Percentiles rank a stretch among this genome's conserved stretches.
These are phyloP conservation scores for Didymella pomorum DNA, from an alignment of 2,329 filamentous ascomycete species.

Conservation along the genomic window DNA sequence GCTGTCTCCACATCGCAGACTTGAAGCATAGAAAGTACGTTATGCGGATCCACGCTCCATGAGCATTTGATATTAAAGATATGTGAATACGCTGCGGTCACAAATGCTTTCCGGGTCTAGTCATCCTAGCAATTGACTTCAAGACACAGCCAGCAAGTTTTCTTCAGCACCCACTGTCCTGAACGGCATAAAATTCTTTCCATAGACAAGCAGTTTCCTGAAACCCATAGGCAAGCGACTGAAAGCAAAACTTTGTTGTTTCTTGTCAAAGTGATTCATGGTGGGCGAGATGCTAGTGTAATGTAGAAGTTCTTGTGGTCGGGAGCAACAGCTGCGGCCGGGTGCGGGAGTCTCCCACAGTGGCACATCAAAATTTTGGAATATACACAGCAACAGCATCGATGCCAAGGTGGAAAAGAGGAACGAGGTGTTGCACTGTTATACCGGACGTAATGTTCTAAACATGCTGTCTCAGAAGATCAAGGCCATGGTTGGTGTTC, in stretches of 20 bases:
- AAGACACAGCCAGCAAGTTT: not conserved
- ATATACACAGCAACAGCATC: not conserved
- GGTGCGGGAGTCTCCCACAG: slow-evolving; percentile 11
- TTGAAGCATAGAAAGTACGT: not conserved
- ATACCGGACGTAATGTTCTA: not conserved
- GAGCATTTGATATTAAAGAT: too few species aligned
- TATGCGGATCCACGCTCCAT: not conserved
- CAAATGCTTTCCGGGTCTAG: not conserved
- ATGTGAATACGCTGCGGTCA: not conserved
- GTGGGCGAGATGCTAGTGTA: not conserved
- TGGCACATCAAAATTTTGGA: not conserved
- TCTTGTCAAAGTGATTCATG: not conserved
- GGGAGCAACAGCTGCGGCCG: slow-evolving; percentile 3
- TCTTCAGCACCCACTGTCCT: not conserved
- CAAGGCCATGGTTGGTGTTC: not conserved
- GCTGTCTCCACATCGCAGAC: not conserved
- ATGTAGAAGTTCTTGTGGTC: not conserved
- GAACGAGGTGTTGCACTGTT: not conserved
- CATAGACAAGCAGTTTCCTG: not conserved
- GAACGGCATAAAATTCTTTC: too few species aligned
- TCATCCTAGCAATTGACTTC: not conserved
- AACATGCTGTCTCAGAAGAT: not conserved
- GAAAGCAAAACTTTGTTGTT: not conserved
- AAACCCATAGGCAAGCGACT: not conserved
- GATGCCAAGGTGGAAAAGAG: not conserved